Base-by-base conservation (phyloP, 768 basidiomycete species). In the Leucosporidium scottii region DNA sequence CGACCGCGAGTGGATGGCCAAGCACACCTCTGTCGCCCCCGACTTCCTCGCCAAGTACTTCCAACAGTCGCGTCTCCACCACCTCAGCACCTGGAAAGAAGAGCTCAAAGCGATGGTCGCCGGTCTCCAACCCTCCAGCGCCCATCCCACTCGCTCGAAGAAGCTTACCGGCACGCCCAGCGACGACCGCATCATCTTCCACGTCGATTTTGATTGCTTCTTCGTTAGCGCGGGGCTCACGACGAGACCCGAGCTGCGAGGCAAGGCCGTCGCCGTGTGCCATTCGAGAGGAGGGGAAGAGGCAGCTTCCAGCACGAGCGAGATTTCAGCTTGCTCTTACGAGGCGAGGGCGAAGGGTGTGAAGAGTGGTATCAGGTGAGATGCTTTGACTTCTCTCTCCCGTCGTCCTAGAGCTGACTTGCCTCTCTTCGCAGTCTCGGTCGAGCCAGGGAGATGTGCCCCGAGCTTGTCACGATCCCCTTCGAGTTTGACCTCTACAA, bases 321-420 rank as follows among this genome's bases (percentile, higher is more conserved):
- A 97, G 78, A 89, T 99, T 68, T 93, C 96, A 0, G 91, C 90
- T 74, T 85, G 90, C 15, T 93, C 91, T 76, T 99, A 99, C 74
- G 93, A 97, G 75, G 93, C 96, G 0, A 82, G 96, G 57, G 81
- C 81, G 39, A 89, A 87, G 76, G 94, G 94, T 0, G 84, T 99
- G 59, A 87, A 85, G 80, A 92, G 93, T 69, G 94, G 94, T 3
- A 98, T 97, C 93, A 93, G 89, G 93, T 89, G 66, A 58, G 83
- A 34, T 10, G 10, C 10, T 59, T 44, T 18, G 25, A 0, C 25
- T 17, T 34, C 13, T 1, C 18, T 36, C 34, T 31, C 27, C 12
- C 20, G 5, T 44, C 18, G 21, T 2, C 56, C 47, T 51, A 8
- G 1, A 20, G 47, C 44, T 44, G n/a, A 54, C 13, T 44, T 18